Base-by-base conservation (phyloP, 192 early-diverging fungal genomes). In the Backusella morwellensis region DNA sequence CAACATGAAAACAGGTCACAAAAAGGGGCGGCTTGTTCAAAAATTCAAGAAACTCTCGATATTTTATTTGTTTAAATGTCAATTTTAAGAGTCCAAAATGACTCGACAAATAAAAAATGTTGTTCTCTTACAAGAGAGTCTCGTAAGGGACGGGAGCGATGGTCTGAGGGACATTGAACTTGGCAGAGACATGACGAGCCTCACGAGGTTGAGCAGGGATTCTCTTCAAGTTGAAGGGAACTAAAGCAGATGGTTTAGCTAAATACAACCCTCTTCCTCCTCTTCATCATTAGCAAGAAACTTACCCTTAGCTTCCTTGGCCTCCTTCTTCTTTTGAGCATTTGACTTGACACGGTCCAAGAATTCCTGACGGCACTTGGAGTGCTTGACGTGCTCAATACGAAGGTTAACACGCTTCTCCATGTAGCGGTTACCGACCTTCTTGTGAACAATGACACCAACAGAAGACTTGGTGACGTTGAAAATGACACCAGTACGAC, bases 381-480 rank as follows among this genome's bases (percentile, higher is more conserved):
- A 99, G 95, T 99, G 97, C 91, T 93, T 96, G 86, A 99, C 90
- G 91, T 99, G 98, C 90, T 99, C 98, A 84, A 99, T 86, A 82
- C 97, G 94, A 86, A 99, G 84, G 90, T 98, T 98, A 88, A 99
- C 90, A 72, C 97, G 91, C 95, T 99, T 99, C 90, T 97, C 97
- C 76, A 99, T 86, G 93, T 91, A 98, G 78, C 98, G 95, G 93
- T 95, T 96, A 80, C 98, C 96, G 70, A 98, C 98, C 76, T 89
- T 90, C 95, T 99, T 99, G 95, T 99, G 88, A 88, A 98, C 87
- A 77, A 99, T 98, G 77, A 99, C 92, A 89, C 98, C 98, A 77
- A 99, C 96, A 75, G 98, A 91, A 75, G 95, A 93, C 93, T 98
- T 98, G 93, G 98, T 98, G 26, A 99, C 98, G 92, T 99, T 99